These are phyloP conservation scores for Myochromella boudieri DNA, from an alignment of 768 basidiomycete species.

Conservation along the genomic window DNA sequence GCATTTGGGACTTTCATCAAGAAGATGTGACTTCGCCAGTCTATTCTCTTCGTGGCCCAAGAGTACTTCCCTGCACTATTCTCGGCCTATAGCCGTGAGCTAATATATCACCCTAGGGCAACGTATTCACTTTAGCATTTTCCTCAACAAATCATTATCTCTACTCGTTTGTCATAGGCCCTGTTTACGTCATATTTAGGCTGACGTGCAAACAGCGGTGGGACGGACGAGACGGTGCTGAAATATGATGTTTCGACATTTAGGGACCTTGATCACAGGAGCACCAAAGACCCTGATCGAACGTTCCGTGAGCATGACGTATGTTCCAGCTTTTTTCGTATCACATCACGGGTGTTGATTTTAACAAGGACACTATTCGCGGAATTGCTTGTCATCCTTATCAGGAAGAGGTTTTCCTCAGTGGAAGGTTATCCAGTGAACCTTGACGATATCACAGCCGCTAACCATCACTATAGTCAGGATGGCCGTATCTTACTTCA, in stretches of 20 bases:
- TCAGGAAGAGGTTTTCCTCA: constrained; percentile 68
- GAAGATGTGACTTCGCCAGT: constrained; percentile 48
- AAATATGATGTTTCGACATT: constrained; percentile 53
- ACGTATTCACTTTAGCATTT: constrained; percentile 71
- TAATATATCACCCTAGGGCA: constrained; percentile 42
- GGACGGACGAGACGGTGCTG: constrained; percentile 48
- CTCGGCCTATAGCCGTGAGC: no score
- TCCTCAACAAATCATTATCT: constrained; percentile 46
- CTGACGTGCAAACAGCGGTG: constrained; percentile 41
- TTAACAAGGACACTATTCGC: constrained; percentile 62
- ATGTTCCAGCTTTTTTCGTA: not conserved
- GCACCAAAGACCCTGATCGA: constrained; percentile 15
- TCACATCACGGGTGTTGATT: not conserved
- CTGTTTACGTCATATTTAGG: not conserved
- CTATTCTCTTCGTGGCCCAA: constrained; percentile 45
- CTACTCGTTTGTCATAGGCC: constrained; percentile 14
- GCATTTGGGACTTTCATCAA: constrained; percentile 69
- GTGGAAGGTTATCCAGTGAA: constrained; percentile 50
- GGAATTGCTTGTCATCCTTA: constrained; percentile 64
- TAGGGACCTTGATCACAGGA: constrained; percentile 19
- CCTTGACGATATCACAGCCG: not conserved
- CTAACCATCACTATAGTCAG: constrained; percentile 57
- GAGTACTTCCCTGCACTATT: constrained; percentile 26
- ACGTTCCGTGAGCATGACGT: constrained; percentile 31
- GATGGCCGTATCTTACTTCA: constrained; percentile 67